Percentiles rank a stretch among this genome's conserved stretches.
These are phyloP conservation scores for Xylaria sp. DNA, from an alignment of 2,329 filamentous ascomycete species.

Conservation along the genomic window DNA sequence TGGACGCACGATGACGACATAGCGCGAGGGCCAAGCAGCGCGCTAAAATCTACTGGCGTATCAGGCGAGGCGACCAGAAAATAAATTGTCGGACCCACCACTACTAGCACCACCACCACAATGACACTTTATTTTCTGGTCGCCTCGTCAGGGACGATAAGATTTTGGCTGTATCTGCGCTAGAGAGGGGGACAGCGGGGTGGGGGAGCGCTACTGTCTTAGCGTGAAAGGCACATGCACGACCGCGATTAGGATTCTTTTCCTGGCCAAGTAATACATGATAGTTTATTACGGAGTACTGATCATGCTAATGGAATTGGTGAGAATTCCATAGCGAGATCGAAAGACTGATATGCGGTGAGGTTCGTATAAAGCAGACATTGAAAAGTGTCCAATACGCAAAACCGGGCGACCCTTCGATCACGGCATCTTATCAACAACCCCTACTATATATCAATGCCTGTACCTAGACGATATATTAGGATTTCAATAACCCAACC, in stretches of 20 bases:
- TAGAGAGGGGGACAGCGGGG: neutral
- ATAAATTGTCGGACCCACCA: too few relatives aligned
- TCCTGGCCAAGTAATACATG: neutral
- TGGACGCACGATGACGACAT: constrained; percentile 32
- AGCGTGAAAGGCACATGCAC: neutral
- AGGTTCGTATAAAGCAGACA: neutral
- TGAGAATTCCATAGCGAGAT: too few relatives aligned
- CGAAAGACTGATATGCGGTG: neutral
- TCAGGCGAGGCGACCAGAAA: too few relatives aligned
- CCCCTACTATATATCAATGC: neutral
- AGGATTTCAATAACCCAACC: neutral
- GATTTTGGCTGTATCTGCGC: neutral
- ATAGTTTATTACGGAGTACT: neutral
- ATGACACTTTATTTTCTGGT: too few relatives aligned
- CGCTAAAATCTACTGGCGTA: constrained; percentile 15
- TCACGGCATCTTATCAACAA: neutral
- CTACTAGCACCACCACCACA: too few relatives aligned
- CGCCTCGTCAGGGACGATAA: neutral
- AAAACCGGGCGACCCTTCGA: neutral
- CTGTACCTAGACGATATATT: neutral
- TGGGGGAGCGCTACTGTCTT: neutral
- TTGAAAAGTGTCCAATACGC: too few relatives aligned
- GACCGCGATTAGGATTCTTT: neutral
- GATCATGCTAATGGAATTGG: too few relatives aligned
- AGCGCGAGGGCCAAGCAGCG: constrained; percentile 8